Evolutionary conservation across 495 filamentous ascomycete genomes (phyloP).

Genomic region (Xylaria sp.): DNA sequence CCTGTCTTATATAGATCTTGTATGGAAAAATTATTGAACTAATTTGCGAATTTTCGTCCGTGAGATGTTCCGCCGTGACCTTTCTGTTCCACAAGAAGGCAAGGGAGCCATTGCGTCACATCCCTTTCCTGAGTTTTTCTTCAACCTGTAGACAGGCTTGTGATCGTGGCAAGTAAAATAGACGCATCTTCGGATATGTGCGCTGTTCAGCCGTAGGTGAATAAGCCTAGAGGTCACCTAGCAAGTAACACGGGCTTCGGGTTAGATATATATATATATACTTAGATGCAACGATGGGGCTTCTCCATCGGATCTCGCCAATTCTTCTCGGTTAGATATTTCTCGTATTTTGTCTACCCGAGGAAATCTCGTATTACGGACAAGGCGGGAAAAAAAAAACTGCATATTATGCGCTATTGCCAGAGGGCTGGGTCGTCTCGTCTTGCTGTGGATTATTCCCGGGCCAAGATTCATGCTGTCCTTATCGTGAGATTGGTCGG

Average conservation of each 20-base stretch:
- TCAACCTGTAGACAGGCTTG: background rate
- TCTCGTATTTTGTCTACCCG: background rate
- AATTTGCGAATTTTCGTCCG: background rate
- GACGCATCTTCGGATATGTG: background rate
- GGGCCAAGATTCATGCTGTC: background rate
- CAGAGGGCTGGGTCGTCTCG: background rate
- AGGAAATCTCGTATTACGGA: slow-evolving; percentile 4
- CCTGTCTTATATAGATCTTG: slow-evolving; percentile 18
- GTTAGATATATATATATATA: background rate
- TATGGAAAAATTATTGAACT: background rate
- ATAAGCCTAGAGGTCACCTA: background rate
- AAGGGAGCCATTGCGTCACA: background rate
- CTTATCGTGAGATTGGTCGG: background rate
- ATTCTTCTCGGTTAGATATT: background rate
- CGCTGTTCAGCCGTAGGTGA: background rate
- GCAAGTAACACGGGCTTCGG: background rate
- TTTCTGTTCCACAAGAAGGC: background rate
- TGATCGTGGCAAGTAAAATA: background rate
- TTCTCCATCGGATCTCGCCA: background rate
- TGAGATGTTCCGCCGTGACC: background rate
- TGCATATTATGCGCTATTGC: background rate
- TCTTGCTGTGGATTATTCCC: background rate
- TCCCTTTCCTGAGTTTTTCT: background rate
- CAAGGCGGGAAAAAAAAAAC: background rate
- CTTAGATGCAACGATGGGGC: background rate